Evolutionary conservation across 2,329 filamentous ascomycete species (phyloP).

Genomic region (Lachnellula occidentalis): DNA sequence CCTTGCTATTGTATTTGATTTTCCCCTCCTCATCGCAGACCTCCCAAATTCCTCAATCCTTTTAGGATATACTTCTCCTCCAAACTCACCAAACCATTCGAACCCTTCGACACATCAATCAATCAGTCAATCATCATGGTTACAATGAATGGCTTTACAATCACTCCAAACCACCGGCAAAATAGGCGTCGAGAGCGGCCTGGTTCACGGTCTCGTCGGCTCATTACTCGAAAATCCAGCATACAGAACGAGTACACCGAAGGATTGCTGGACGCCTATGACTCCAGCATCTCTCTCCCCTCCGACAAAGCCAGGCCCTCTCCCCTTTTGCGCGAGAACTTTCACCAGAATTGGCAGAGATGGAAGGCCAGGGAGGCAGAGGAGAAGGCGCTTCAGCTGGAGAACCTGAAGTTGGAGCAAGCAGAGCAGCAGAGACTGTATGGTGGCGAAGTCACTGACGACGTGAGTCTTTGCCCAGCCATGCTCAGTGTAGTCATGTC

Average conservation of each 20-base stretch:
- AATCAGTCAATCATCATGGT: constrained; percentile 15
- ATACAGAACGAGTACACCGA: constrained; percentile 22
- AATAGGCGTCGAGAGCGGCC: constrained; percentile 30
- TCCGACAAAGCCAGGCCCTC: constrained; percentile 24
- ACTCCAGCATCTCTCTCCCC: constrained; percentile 22
- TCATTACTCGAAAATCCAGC: constrained; percentile 22
- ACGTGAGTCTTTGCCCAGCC: constrained; percentile 29
- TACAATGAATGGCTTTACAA: constrained; percentile 17
- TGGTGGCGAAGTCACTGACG: constrained; percentile 28
- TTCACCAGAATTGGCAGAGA: constrained; percentile 28
- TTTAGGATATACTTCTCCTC: constrained; percentile 4
- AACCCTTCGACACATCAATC: constrained; percentile 1
- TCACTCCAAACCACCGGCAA: constrained; percentile 25
- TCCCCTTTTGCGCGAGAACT: constrained; percentile 28
- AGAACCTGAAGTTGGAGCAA: constrained; percentile 21
- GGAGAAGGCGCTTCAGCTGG: constrained; percentile 23
- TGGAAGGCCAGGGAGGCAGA: constrained; percentile 29
- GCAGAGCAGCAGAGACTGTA: constrained; percentile 25
- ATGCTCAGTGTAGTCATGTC: constrained; percentile 30
- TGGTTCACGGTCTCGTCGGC: constrained; percentile 28
- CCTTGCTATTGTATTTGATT: constrained; percentile 7
- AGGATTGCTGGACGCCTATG: constrained; percentile 24
- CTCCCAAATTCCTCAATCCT: constrained; percentile 15
- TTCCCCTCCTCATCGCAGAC: constrained; percentile 21
- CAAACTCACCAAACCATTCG: neutral